phyloP scores from a whole-genome alignment of 148 eudicot species.

The Rhododendron molle region DNA sequence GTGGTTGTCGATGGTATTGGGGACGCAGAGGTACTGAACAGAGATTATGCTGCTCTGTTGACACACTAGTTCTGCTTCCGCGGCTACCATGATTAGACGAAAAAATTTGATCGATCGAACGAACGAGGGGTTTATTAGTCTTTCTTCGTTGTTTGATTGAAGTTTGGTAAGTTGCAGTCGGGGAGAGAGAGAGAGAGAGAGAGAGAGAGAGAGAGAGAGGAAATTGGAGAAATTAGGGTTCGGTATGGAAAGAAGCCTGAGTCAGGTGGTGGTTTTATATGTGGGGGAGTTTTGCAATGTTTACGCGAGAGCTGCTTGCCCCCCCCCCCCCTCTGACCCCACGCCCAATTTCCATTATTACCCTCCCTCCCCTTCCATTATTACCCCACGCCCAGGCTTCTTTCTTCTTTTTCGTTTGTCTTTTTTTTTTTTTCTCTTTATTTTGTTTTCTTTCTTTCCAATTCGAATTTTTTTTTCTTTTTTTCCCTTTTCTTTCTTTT shows the following conservation, averaged over 20 bases:
- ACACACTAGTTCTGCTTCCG: constrained; percentile 20
- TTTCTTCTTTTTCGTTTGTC: too few species aligned
- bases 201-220: background rate
- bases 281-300: background rate
- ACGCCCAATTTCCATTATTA: too few species aligned
- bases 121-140: background rate
- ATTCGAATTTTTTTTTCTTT: too few species aligned
- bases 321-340: too few species aligned
- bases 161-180: background rate
- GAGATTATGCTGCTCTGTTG: constrained; percentile 11
- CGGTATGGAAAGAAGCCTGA: background rate
- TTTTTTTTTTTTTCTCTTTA: too few species aligned
- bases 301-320: too few species aligned
- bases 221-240: background rate
- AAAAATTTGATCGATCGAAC: background rate
- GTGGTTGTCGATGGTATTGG: constrained; percentile 7
- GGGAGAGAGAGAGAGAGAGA: too few species aligned
- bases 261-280: background rate
- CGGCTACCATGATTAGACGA: constrained; percentile 21
- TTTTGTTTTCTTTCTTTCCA: too few species aligned
- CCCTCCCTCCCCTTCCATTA: too few species aligned
- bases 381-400: too few species aligned
- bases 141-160: background rate
- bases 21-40: constrained; percentile 21
- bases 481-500: too few species aligned